A percentile compares a stretch with the other conserved stretches of the same genome.
Evolutionary conservation across 495 filamentous ascomycete species (phyloP).

Genomic region (Usnea hakonensis): DNA sequence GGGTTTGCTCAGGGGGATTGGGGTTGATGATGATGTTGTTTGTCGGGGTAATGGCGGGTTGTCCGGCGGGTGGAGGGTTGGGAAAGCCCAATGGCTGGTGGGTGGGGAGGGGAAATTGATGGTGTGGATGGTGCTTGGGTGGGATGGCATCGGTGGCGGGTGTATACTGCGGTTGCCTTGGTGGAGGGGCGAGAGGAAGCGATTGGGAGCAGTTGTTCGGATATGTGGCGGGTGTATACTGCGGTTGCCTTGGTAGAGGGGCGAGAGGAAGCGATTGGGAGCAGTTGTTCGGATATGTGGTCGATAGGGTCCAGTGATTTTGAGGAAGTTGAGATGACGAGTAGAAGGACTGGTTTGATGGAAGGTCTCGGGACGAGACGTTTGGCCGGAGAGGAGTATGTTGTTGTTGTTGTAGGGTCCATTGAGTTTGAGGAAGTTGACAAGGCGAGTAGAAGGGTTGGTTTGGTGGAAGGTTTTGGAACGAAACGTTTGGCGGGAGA

Average conservation of each 20-base stretch:
- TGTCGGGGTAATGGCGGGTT: no score
- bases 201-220: not conserved
- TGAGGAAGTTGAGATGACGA: no score
- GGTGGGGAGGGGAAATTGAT: no score
- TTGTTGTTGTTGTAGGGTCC: no score
- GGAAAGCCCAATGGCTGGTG: no score
- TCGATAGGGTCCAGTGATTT: no score
- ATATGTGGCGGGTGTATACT: not conserved
- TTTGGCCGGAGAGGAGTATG: no score
- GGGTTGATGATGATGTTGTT: not conserved
- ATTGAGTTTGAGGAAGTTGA: not conserved
- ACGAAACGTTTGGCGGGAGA: not conserved
- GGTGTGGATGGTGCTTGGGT: not conserved
- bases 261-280: not conserved
- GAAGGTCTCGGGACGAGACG: no score
- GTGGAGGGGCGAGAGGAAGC: not conserved
- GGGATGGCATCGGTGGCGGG: not conserved
- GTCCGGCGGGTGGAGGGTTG: no score
- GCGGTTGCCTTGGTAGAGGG: not conserved
- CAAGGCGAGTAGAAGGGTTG: accelerated
- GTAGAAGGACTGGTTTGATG: no score
- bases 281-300: not conserved
- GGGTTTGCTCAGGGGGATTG: not conserved
- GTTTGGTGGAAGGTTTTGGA: not conserved
- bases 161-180: not conserved